Percentiles rank a stretch among this genome's conserved stretches.
These are phyloP conservation scores for Mimosa pudica DNA, from an alignment of 306 rosid genomes.

Conservation along the genomic window DNA sequence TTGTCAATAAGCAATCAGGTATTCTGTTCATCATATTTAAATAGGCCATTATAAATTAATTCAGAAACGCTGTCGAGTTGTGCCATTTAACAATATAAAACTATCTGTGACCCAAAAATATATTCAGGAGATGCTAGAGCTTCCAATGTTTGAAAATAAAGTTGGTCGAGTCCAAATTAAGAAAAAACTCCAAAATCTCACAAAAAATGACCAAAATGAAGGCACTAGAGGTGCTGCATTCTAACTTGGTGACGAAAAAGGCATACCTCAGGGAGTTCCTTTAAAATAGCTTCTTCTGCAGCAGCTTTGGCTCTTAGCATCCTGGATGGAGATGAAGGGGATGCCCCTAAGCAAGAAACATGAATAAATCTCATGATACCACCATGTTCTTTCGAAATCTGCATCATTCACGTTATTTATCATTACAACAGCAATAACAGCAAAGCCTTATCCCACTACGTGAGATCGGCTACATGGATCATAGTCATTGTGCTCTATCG, in stretches of 20 bases:
- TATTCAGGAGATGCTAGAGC: neutral
- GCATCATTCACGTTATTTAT: slow-evolving; percentile 39
- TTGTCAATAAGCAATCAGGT: slow-evolving; percentile 12
- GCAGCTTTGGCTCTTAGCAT: slow-evolving; percentile 85
- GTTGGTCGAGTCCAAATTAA: neutral
- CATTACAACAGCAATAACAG: neutral
- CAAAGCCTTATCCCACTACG: no score
- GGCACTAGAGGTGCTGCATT: slow-evolving; percentile 18
- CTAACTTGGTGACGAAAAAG: slow-evolving; percentile 22
- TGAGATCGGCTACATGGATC: no score
- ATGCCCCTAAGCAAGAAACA: slow-evolving; percentile 91
- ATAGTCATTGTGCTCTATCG: no score
- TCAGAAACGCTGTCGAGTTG: slow-evolving; percentile 7
- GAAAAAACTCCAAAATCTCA: slow-evolving; percentile 24
- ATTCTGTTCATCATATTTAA: slow-evolving; percentile 11
- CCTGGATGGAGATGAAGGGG: slow-evolving; percentile 86
- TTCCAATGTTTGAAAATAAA: neutral
- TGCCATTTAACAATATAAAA: slow-evolving; percentile 1
- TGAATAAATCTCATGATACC: slow-evolving; percentile 93
- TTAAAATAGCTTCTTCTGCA: slow-evolving; percentile 78
- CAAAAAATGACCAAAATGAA: slow-evolving; percentile 22
- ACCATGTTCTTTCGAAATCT: slow-evolving; percentile 98
- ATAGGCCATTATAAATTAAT: slow-evolving; percentile 1
- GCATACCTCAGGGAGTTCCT: slow-evolving; percentile 86
- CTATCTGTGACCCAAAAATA: neutral